Conservation (phyloP, 768 basidiomycete genomes). For the Auricularia sp. region DNA sequence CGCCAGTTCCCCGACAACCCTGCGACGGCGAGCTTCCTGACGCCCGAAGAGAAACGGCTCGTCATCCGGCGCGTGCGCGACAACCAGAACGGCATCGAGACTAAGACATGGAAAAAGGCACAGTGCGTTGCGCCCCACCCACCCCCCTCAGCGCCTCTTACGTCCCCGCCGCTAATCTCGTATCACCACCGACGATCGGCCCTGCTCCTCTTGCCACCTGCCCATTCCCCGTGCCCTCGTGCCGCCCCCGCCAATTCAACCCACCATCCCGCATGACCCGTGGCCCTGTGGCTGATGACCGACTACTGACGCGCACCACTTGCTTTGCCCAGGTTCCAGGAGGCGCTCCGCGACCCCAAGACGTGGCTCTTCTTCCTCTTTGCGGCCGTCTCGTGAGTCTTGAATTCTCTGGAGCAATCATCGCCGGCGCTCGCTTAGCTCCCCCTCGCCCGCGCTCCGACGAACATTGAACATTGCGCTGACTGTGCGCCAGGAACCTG, state of each 20-base stretch:
- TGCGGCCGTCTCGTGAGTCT: conserved; percentile 11
- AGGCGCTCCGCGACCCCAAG: conserved; percentile 14
- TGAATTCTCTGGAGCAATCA: background rate
- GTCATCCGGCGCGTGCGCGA: conserved; percentile 17
- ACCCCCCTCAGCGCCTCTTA: conserved; percentile 8
- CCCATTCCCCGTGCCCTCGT: background rate
- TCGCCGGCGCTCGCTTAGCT: background rate
- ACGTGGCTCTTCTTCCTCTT: conserved; percentile 14
- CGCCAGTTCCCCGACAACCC: conserved; percentile 19
- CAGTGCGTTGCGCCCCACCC: conserved; percentile 8
- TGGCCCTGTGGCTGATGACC: background rate
- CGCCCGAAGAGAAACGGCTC: conserved; percentile 14
- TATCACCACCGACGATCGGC: background rate
- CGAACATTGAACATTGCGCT: background rate
- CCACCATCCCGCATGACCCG: background rate
- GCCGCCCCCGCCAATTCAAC: no score
- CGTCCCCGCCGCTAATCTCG: conserved; percentile 6
- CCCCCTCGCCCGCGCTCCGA: no score
- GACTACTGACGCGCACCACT: background rate
- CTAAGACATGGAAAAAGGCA: conserved; percentile 17
- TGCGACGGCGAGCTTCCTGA: conserved; percentile 16
- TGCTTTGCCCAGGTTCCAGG: conserved; percentile 6
- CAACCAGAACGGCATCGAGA: conserved; percentile 22
- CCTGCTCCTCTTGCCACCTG: background rate
- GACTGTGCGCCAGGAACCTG: conserved; percentile 5